Base-by-base conservation (phyloP, 129 eudicot species). In the Daucus carota region DNA sequence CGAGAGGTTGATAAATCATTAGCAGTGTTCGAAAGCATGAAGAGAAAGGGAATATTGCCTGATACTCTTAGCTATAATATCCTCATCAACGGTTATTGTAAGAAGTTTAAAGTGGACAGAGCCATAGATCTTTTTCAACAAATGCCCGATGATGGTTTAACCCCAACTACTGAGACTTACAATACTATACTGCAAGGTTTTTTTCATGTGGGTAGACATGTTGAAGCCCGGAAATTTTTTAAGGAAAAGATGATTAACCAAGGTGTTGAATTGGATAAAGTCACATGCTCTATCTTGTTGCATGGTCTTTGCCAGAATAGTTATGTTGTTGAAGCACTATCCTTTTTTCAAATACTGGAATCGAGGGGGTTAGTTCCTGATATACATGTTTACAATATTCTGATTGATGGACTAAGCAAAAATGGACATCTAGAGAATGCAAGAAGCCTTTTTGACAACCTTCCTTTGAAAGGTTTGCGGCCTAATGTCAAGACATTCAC, bases 111-210 rank as follows among this genome's bases (percentile, higher is more conserved):
- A 20, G 46, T 68, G 14, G 73, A 68, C 2, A 68, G n/a, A 36
- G 73, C 45, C 5, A 0, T 36, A 8, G 16, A 68, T 3, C 29
- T 68, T 29, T 34, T 68, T 6, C 15, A 41, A 20, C 28, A 8
- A 68, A 36, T 68, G 73, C 46, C 43, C 2, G 0, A 0, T 36
- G 73, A 68, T 18, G 73, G 73, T 36, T 18, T 68, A 29, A 36
- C 11, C 7, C 73, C 73, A 1, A 36, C 15, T 7, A 36, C 84
- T 17, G 46, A 76, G 43, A 88, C 89, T 42, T 75, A 52, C 24
- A 75, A 5, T 31, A 38, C 70, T 14, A 54, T 75, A 1, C 12
- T 75, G 22, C 69, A 24, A 22, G 70, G 70, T 5, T 38, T 57
- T 6, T 33, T 75, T 54, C 6, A 14, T 10, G 1, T 3, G 0